A percentile compares a stretch with the other conserved stretches of the same genome.
These are phyloP conservation scores for Starmerella bombi DNA, from an alignment of 805 yeast species.

Conservation along the genomic window DNA sequence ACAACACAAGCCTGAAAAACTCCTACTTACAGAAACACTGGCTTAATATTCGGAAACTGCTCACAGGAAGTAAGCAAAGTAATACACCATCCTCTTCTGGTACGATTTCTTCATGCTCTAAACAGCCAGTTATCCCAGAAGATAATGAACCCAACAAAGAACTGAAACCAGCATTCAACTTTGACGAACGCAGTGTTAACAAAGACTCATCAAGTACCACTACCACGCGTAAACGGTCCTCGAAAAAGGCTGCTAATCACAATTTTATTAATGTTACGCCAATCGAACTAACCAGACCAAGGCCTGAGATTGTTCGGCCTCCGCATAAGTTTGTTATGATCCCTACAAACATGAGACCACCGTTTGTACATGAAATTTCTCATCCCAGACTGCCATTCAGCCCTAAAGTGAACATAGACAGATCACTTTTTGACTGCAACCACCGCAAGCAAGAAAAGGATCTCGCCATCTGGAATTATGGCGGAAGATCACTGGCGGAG, in stretches of 20 bases:
- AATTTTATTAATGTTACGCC: constrained; percentile 13
- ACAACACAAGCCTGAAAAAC: background rate
- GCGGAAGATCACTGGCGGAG: constrained; percentile 30
- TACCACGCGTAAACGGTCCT: background rate
- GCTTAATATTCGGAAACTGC: background rate
- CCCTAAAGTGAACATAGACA: background rate
- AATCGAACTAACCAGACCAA: constrained; percentile 21
- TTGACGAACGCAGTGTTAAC: background rate
- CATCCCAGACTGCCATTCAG: constrained; percentile 20
- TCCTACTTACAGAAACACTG: background rate
- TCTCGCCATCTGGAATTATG: constrained; percentile 28
- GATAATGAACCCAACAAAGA: background rate
- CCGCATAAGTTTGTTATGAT: constrained; percentile 23
- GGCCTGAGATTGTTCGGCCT: constrained; percentile 26
- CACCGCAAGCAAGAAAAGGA: constrained; percentile 7
- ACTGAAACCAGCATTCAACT: background rate
- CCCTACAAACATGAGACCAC: constrained; percentile 8
- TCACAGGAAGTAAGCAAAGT: background rate
- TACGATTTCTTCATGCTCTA: background rate
- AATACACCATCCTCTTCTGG: background rate
- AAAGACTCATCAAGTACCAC: background rate
- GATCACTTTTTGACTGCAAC: background rate
- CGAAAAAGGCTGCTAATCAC: background rate
- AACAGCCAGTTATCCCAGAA: too few species aligned
- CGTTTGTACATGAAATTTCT: background rate